A percentile compares a stretch with the other conserved stretches of the same genome.
Evolutionary conservation across 2,329 filamentous ascomycete species (phyloP).

Genomic region (Gnomoniopsis smithogilvyi): DNA sequence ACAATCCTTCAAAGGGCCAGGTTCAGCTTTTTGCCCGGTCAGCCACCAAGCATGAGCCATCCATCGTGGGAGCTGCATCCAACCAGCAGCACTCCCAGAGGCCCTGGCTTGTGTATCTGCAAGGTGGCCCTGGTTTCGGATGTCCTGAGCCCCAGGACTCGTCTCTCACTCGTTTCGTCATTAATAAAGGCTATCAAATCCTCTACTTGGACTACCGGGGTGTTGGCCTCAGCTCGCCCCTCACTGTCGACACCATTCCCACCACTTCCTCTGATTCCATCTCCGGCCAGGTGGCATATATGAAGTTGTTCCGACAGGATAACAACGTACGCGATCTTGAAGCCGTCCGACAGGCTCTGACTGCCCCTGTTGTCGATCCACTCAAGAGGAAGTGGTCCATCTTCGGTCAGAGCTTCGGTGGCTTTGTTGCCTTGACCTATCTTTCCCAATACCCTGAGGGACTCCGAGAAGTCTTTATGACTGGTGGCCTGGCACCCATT

Average conservation of each 20-base stretch:
- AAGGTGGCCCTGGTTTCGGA: constrained; percentile 82
- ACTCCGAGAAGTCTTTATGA: constrained; percentile 77
- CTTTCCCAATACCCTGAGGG: constrained; percentile 76
- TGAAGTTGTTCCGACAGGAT: constrained; percentile 84
- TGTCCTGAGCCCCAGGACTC: constrained; percentile 73
- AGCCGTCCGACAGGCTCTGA: constrained; percentile 74
- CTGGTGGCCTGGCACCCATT: constrained; percentile 79
- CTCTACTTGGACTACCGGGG: constrained; percentile 89
- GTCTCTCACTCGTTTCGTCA: constrained; percentile 64
- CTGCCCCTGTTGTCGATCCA: constrained; percentile 62
- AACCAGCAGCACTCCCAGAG: constrained; percentile 24
- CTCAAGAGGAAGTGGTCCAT: constrained; percentile 74
- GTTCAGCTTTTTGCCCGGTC: constrained; percentile 77
- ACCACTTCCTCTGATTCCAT: constrained; percentile 55
- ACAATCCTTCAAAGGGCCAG: constrained; percentile 53
- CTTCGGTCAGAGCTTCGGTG: constrained; percentile 89
- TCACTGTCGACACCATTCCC: constrained; percentile 70
- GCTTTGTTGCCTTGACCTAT: constrained; percentile 82
- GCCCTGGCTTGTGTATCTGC: constrained; percentile 61
- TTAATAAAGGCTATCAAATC: constrained; percentile 80
- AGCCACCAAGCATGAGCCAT: constrained; percentile 63
- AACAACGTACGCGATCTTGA: constrained; percentile 88
- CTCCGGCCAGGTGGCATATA: constrained; percentile 69
- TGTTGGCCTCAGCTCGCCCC: constrained; percentile 78
- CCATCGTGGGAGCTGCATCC: constrained; percentile 43